Evolutionary conservation across 2,329 filamentous ascomycete genomes (phyloP), one percentile per base, ranked within the genome.

Genomic region (Acarospora socialis): DNA sequence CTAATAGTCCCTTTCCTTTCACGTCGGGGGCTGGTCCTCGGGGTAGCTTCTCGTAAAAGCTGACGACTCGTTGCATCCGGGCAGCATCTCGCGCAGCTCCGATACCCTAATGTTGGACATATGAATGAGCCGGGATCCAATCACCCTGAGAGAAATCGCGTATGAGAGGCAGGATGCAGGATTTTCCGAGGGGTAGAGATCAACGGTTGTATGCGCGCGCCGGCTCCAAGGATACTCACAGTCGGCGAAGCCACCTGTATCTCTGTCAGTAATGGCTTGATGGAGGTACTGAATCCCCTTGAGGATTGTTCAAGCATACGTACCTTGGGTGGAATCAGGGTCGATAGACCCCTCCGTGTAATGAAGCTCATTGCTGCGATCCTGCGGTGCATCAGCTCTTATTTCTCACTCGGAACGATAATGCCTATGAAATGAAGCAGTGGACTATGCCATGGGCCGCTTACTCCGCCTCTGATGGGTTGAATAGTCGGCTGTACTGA

Each of bases 241-340:
- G 72, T 79, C 44, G 81, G 81, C 56, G 81, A 86, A 50, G 81
- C 80, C 57, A 90, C 71, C 80, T 86, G 34, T 36, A 15, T 8
- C 14, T 7, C 4, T 7, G 21, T 41, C 22, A 41, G 39, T 23
- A 32, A 5, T 27, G 3, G 8, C 14, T 16, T 21, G 9, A 10
- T 23, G 19, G n/a, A n/a, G n/a, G 14, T 9, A 32, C 14, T 17
- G 31, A 14, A 25, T 5, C 5, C 20, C 14, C 13, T 15, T 21
- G 28, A 30, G 15, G 23, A 17, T 12, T 21, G 15, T 32, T 33
- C 35, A 33, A 35, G 28, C 31, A 38, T 40, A 49, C 68, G 49
- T 68, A 93, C 87, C 84, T 98, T 98, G 56, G 92, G 90, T 51
- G 92, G 92, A 54, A 98, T 94, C 63, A 98, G 79, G 70, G 92